Evolutionary conservation across 139 green algal species (phyloP).

Genomic region (Desmodesmus armatus): DNA sequence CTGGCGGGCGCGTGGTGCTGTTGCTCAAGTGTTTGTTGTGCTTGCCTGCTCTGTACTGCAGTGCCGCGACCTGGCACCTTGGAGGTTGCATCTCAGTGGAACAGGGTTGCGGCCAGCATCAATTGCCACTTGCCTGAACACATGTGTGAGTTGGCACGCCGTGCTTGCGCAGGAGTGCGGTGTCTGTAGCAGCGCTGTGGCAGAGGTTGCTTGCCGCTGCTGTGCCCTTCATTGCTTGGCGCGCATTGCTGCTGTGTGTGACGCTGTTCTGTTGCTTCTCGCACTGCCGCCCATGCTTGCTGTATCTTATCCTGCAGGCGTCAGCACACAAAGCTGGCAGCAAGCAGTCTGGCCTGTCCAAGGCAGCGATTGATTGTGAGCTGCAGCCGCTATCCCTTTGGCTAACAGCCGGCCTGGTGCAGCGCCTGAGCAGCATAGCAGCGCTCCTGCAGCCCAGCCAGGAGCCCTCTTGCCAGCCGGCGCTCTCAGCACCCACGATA

Average conservation of each 20-base stretch:
- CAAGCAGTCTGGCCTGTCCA: background rate
- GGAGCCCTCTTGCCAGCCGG: too few species aligned
- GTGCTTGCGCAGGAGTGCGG: too few species aligned
- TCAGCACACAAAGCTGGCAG: background rate
- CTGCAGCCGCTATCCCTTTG: constrained; percentile 28
- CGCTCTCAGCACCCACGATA: too few species aligned
- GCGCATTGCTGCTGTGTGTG: background rate
- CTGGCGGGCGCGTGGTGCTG: too few species aligned
- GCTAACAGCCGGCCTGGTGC: background rate
- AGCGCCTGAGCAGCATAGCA: background rate
- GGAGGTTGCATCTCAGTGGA: too few species aligned
- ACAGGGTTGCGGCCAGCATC: background rate
- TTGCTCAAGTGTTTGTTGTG: too few species aligned
- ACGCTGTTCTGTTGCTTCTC: background rate
- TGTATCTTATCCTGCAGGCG: background rate
- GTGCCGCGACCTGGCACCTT: too few species aligned
- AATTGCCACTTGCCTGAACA: too few species aligned
- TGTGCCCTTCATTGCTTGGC: background rate
- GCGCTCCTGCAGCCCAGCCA: constrained; percentile 2
- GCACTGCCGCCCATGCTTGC: background rate
- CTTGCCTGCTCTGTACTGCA: too few species aligned
- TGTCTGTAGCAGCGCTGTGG: background rate
- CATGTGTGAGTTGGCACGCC: too few species aligned
- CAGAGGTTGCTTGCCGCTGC: background rate
- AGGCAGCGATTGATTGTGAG: constrained; percentile 21